These are phyloP conservation scores for Polytrichum formosum DNA, from an alignment of 225 moss, liverwort and hornwort genomes.

Conservation along the genomic window DNA sequence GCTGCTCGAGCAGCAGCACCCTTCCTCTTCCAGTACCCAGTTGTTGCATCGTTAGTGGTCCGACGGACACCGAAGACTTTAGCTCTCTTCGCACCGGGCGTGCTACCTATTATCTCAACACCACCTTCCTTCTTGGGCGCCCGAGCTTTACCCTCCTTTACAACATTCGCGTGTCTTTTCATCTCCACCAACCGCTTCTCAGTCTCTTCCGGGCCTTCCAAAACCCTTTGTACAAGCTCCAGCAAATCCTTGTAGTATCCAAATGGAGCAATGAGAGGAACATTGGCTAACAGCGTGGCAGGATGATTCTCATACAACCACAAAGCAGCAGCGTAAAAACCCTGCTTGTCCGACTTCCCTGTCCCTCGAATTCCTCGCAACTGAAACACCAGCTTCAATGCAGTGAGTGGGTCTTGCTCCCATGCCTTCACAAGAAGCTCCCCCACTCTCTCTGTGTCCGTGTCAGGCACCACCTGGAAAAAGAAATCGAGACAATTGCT, in stretches of 20 bases:
- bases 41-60: background rate
- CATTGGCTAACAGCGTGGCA: conserved; percentile 57
- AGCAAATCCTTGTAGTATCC: conserved; percentile 83
- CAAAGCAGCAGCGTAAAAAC: conserved; percentile 58
- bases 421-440: conserved; percentile 55
- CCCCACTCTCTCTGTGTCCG: conserved; percentile 7
- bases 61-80: background rate
- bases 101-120: conserved; percentile 6
- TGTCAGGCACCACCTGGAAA: conserved; percentile 70
- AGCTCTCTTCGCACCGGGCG: too few relatives aligned
- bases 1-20: conserved; percentile 63
- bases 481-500: conserved; percentile 72
- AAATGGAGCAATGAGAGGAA: conserved; percentile 51
- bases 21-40: conserved; percentile 61
- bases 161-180: conserved; percentile 33
- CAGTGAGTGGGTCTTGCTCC: conserved; percentile 60
- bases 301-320: conserved; percentile 68
- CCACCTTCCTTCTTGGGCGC: background rate
- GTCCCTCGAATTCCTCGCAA: conserved; percentile 79
- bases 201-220: conserved; percentile 63
- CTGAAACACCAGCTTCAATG: conserved; percentile 73
- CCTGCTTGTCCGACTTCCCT: conserved; percentile 71
- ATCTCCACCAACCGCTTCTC: conserved; percentile 33
- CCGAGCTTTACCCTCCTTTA: conserved; percentile 6
- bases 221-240: conserved; percentile 62